These are phyloP conservation scores for Geum urbanum DNA, from an alignment of 306 rosid genomes.

Conservation along the genomic window DNA sequence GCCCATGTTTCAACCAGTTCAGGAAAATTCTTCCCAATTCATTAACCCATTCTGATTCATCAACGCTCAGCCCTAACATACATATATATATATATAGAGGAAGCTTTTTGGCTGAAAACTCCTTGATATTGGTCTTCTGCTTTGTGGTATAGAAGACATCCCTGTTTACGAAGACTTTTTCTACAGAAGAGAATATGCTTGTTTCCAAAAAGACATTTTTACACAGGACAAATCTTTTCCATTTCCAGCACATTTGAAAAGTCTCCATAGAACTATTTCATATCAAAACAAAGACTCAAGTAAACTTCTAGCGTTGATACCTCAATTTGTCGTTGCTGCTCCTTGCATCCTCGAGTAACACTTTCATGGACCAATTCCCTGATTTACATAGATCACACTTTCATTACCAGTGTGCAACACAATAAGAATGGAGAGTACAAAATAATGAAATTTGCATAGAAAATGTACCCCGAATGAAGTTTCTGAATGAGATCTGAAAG, in stretches of 20 bases:
- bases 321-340: slow-evolving; percentile 95
- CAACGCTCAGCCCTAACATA: background rate
- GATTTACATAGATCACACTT: slow-evolving; percentile 22
- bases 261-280: background rate
- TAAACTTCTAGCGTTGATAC: slow-evolving; percentile 29
- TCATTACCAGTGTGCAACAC: slow-evolving; percentile 10
- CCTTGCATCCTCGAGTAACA: slow-evolving; percentile 84
- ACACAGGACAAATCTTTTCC: background rate
- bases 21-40: background rate
- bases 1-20: background rate
- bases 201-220: background rate
- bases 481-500: slow-evolving; percentile 82
- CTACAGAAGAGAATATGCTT: background rate
- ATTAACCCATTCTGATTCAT: background rate
- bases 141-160: background rate
- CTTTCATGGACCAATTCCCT: slow-evolving; percentile 81
- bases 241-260: too few species aligned
- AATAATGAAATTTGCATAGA: slow-evolving; percentile 16
- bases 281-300: background rate
- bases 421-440: slow-evolving; percentile 9
- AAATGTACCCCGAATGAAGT: slow-evolving; percentile 79
- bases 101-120: background rate
- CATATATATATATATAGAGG: background rate
- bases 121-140: background rate
- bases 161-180: background rate